Evolutionary conservation across 371 early-diverging fungal species (phyloP).

Genomic region (Mortierella sp.): DNA sequence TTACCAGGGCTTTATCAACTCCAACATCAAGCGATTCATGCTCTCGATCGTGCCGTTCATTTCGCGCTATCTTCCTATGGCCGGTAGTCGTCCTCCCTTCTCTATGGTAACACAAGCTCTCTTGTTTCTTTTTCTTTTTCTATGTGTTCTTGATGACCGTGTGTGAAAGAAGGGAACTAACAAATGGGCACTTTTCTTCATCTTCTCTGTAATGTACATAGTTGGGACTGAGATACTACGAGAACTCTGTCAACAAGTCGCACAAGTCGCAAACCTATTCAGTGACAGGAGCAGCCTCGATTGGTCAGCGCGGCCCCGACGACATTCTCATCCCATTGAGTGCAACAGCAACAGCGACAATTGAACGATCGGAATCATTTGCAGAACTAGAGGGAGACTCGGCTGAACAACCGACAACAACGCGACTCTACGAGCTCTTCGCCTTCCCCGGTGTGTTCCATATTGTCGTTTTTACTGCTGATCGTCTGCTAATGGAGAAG

Average conservation of each 20-base stretch:
- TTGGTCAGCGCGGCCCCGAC: background rate
- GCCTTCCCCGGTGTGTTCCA: conserved; percentile 15
- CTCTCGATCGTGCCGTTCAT: background rate
- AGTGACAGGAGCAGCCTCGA: background rate
- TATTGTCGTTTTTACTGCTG: conserved; percentile 9
- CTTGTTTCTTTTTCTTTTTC: background rate
- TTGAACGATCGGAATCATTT: background rate
- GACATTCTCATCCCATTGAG: too few relatives aligned
- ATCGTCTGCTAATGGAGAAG: background rate
- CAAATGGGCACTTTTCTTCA: background rate
- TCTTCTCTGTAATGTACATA: background rate
- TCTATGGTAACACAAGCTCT: background rate
- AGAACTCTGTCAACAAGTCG: conserved; percentile 14
- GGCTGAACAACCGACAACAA: background rate
- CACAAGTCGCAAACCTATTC: conserved; percentile 10
- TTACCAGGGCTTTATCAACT: background rate
- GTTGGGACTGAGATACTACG: conserved; percentile 17
- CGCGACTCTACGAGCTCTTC: conserved; percentile 12
- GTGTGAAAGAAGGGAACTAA: background rate
- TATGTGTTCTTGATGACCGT: background rate
- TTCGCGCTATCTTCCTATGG: background rate
- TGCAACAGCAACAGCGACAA: background rate
- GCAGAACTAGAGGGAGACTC: background rate
- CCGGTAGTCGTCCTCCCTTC: background rate
- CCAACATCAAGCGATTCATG: background rate